These are phyloP conservation scores for Trichoderma sp. DNA, from an alignment of 2,329 filamentous ascomycete species.

Conservation along the genomic window DNA sequence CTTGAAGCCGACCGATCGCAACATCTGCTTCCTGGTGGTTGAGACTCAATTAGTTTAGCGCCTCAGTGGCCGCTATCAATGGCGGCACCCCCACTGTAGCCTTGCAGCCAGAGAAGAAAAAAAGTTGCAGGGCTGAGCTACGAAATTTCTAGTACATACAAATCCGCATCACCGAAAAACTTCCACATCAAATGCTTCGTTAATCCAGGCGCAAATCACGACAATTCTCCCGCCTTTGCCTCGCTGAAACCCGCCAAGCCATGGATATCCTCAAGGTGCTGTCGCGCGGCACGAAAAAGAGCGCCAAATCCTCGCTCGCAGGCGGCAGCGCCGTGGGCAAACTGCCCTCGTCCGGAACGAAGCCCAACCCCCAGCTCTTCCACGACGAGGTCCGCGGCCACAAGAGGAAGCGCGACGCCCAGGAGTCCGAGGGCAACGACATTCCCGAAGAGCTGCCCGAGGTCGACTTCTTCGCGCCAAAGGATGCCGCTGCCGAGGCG, in stretches of 20 bases:
- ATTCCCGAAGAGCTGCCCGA: conserved; percentile 46
- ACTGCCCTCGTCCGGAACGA: conserved; percentile 66
- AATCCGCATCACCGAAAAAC: background rate
- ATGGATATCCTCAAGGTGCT: conserved; percentile 75
- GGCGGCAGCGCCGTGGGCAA: conserved; percentile 43
- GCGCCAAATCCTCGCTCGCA: conserved; percentile 42
- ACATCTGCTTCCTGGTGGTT: background rate
- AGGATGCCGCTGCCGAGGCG: conserved; percentile 44
- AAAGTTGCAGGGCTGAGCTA: conserved; percentile 30
- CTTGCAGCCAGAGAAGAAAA: conserved; percentile 29
- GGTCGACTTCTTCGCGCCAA: conserved; percentile 62
- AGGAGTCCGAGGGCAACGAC: conserved; percentile 40
- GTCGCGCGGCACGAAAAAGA: conserved; percentile 67
- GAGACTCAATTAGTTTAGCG: conserved; percentile 3
- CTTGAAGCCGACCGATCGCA: too few relatives aligned
- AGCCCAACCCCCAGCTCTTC: conserved; percentile 70
- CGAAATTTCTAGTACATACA: conserved; percentile 30
- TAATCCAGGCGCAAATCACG: background rate
- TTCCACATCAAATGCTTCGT: background rate
- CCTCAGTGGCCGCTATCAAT: background rate
- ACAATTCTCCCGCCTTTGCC: background rate
- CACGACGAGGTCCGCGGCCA: conserved; percentile 56
- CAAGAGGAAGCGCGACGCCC: conserved; percentile 58
- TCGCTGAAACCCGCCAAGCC: conserved; percentile 37
- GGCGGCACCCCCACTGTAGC: conserved; percentile 30